Evolutionary conservation across 441 rosid genomes (phyloP), one percentile per base, ranked within the genome.

Genomic region (Erysimum pusillum): DNA sequence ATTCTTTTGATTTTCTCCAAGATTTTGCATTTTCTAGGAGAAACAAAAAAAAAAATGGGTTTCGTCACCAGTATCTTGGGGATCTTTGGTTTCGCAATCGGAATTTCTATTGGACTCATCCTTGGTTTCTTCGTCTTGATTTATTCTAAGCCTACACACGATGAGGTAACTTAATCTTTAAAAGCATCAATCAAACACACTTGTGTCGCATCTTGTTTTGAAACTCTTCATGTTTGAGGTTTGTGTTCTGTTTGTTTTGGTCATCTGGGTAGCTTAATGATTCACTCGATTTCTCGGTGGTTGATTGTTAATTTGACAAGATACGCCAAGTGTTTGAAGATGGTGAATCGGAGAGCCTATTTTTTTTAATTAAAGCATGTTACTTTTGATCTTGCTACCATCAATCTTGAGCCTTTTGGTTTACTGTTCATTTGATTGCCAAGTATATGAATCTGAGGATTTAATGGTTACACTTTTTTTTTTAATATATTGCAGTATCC

Each of bases 81-180:
- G 63, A 68, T 84, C 35, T 12, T 82, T 7, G 87, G 87, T 66
- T 84, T 84, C 56, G 79, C 22, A 31, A 75, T 84, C 78, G 87
- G 87, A 49, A 72, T 82, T 56, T 82, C 87, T 51, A 49, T 83
- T 15, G 89, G 98, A 25, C 87, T 92, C 67, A 12, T 85, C 64
- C 14, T 85, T 41, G 98, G 98, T 2, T 92, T 90, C 83, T 81
- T 81, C 76, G 63, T 85, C 77, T 86, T 92, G 75, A 20, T 92
- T 17, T 91, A 90, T 74, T 89, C 93, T 39, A 73, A 81, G 36
- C 96, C 94, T 28, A 35, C 71, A 17, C 80, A 82, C 53, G 79
- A 82, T 31, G 68, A 88, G 91, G 96, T 88, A 78, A n/a, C 2
- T 9, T 14, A 0, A 25, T 15, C 25, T 13, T 34, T 25, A 17